These are phyloP conservation scores for Leptographium flavum DNA, from an alignment of 2,329 filamentous ascomycete species.

Conservation along the genomic window DNA sequence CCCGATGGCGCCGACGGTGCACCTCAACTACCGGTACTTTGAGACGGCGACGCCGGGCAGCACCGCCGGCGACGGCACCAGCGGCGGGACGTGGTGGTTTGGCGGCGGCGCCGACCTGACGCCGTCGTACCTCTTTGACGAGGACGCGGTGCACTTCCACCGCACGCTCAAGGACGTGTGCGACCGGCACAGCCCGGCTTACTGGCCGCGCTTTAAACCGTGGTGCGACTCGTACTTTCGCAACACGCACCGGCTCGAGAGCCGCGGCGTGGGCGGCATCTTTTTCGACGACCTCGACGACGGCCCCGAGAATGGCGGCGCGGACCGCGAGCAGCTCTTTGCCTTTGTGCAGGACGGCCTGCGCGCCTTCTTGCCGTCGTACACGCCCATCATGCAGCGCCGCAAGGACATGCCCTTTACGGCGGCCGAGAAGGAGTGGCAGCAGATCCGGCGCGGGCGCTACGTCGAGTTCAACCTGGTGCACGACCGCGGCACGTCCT, in stretches of 20 bases:
- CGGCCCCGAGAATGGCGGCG: slow-evolving; percentile 30
- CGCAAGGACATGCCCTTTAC: slow-evolving; percentile 88
- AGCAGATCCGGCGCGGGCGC: slow-evolving; percentile 82
- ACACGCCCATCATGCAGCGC: slow-evolving; percentile 75
- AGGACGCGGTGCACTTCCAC: slow-evolving; percentile 96
- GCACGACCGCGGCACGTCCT: slow-evolving; percentile 87
- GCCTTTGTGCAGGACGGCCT: slow-evolving; percentile 77
- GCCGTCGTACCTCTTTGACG: slow-evolving; percentile 86
- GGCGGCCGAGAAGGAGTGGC: slow-evolving; percentile 83
- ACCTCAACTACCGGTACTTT: slow-evolving; percentile 97
- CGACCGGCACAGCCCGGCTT: slow-evolving; percentile 81
- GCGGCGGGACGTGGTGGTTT: slow-evolving; percentile 88
- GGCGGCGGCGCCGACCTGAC: slow-evolving; percentile 91
- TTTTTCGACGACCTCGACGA: slow-evolving; percentile 98
- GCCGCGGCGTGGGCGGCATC: slow-evolving; percentile 82
- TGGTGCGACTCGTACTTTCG: slow-evolving; percentile 98
- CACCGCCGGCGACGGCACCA: slow-evolving; percentile 26
- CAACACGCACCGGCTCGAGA: slow-evolving; percentile 80
- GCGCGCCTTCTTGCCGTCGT: slow-evolving; percentile 76
- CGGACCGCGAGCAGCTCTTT: slow-evolving; percentile 75
- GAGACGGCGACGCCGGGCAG: slow-evolving; percentile 82
- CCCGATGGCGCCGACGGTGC: slow-evolving; percentile 93
- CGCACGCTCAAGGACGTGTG: slow-evolving; percentile 82
- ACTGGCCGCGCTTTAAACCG: slow-evolving; percentile 89
- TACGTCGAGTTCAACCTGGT: slow-evolving; percentile 99